Base-by-base conservation (phyloP, 2,329 filamentous ascomycete species). In the Sclerotinia minor region DNA sequence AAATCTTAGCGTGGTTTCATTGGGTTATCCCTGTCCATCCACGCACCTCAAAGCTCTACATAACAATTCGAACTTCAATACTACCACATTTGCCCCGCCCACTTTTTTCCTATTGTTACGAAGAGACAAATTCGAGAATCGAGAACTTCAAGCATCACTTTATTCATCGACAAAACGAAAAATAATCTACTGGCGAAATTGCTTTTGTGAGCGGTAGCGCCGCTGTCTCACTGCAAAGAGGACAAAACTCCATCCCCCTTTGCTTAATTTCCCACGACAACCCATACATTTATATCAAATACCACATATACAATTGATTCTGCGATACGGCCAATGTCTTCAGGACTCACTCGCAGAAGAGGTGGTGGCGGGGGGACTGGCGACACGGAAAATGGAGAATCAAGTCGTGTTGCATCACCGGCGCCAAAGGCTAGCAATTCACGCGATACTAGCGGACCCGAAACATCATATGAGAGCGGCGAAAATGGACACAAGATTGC, bases 401-500 rank as follows among this genome's bases (percentile, higher is more conserved):
- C 83, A 75, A 87, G 85, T 81, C 84, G 89, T 76, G 88, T 91
- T 73, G 83, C 84, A 75, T 90, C 88, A 61, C 88, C 89, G 50
- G 83, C 83, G 68, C 86, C 88, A 70, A 83, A 87, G 82, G 80
- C 87, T 82, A 83, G 86, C 76, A 84, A 83, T 57, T 79, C 83
- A 69, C 80, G 79, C 75, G 85, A 85, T 77, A 85, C 87, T 76
- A 81, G 75, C 76, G 82, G 79, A 72, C 87, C 86, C 76, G 87
- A 89, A 81, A 97, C 95, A 70, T 94, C 91, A 76, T 98, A 96
- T 83, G 91, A 94, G 81, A 93, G 85, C 78, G 85, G 90, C 79
- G 94, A 96, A 81, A 97, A 97, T 82, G 95, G 95, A 73, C 95
- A 98, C 85, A 97, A 96, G 85, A 98, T 99, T 80, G 95, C 94